These are phyloP conservation scores for Citrullus colocynthis DNA, from an alignment of 306 rosid species.

Conservation along the genomic window DNA sequence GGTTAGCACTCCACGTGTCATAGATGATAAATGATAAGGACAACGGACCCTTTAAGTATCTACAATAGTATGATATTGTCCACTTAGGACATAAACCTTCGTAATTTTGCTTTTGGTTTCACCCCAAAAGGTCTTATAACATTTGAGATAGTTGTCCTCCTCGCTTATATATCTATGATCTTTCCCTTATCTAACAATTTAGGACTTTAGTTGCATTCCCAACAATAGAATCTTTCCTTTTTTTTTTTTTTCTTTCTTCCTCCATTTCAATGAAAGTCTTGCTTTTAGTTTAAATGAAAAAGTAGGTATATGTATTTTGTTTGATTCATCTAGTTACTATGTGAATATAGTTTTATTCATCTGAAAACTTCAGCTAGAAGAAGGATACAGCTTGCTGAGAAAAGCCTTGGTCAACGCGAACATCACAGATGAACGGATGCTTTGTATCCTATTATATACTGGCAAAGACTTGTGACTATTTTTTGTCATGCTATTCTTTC, in stretches of 20 bases:
- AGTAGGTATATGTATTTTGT: not conserved
- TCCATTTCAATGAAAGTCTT: not conserved
- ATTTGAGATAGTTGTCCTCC: no score
- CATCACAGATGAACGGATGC: constrained; percentile 35
- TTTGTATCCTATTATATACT: constrained; percentile 65
- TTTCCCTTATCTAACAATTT: no score
- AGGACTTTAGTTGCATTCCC: no score
- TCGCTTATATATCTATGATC: no score
- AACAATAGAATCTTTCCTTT: no score
- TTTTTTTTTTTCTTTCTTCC: not conserved
- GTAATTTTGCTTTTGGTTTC: no score
- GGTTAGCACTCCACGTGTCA: not conserved
- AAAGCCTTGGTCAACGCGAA: constrained; percentile 34
- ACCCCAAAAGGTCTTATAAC: no score
- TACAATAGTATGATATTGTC: no score
- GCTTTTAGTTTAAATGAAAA: not conserved
- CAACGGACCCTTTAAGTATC: no score
- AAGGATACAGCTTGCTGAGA: constrained; percentile 50
- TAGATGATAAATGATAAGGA: not conserved
- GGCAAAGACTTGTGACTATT: constrained; percentile 1
- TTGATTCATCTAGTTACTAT: constrained; percentile 4
- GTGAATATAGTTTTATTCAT: not conserved
- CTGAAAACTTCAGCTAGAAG: constrained; percentile 58
- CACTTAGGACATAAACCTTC: no score
- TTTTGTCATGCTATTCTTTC: not conserved